Evolutionary conservation across 768 basidiomycete species (phyloP).

Genomic region (Obba rivulosa): DNA sequence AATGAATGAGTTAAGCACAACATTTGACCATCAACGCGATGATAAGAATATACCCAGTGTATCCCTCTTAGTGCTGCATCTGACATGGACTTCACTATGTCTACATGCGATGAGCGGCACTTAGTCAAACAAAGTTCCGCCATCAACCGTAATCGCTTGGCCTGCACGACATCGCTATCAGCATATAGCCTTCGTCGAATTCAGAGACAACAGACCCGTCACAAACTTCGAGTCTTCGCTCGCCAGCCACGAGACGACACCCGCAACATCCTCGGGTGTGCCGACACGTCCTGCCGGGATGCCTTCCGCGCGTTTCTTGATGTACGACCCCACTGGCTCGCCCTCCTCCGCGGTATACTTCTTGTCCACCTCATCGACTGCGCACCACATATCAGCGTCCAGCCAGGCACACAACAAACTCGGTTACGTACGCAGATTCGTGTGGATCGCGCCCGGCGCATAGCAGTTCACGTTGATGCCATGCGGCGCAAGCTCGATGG

Average conservation of each 20-base stretch:
- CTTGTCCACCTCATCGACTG: constrained; percentile 11
- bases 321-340: constrained; percentile 7
- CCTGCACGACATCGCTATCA: too few species aligned
- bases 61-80: too few species aligned
- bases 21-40: too few species aligned
- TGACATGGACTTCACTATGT: too few species aligned
- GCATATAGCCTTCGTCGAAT: background rate
- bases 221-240: constrained; percentile 25
- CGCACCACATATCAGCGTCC: background rate
- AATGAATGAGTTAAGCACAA: too few species aligned
- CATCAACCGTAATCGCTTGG: constrained; percentile 2
- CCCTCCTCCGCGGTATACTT: constrained; percentile 9
- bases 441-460: constrained; percentile 22
- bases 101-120: too few species aligned
- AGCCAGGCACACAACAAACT: background rate
- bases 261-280: constrained; percentile 26
- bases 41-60: too few species aligned
- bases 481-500: constrained; percentile 20
- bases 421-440: constrained; percentile 12
- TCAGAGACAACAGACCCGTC: constrained; percentile 14
- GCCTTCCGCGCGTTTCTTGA: constrained; percentile 3
- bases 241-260: constrained; percentile 25
- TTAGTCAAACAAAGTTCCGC: too few species aligned
- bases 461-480: constrained; percentile 26
- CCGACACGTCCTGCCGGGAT: constrained; percentile 20